Evolutionary conservation across 202 grass and related monocot genomes (phyloP).

Genomic region (Panicum virgatum): DNA sequence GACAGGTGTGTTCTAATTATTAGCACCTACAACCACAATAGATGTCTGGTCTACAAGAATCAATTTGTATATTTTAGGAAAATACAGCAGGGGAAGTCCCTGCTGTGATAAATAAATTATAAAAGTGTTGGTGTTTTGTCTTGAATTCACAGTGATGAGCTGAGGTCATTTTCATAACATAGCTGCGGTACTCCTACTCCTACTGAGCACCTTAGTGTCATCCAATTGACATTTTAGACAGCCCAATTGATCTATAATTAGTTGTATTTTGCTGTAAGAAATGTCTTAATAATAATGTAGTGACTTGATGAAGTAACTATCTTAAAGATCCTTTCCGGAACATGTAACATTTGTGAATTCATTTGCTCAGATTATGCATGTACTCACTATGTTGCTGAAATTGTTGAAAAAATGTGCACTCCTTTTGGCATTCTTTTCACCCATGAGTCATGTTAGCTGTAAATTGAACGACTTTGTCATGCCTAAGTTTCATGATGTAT

Average conservation of each 20-base stretch:
- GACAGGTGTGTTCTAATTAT: too few relatives aligned
- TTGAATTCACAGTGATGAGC: too few relatives aligned
- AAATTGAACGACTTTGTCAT: not conserved
- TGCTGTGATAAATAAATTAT: too few relatives aligned
- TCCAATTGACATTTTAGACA: too few relatives aligned
- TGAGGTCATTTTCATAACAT: constrained; percentile 2
- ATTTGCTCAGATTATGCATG: not conserved
- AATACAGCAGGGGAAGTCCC: too few relatives aligned
- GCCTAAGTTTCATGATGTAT: constrained; percentile 18
- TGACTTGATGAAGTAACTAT: not conserved
- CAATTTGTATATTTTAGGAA: too few relatives aligned
- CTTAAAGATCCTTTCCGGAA: not conserved
- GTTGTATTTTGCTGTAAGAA: too few relatives aligned
- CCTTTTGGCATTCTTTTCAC: constrained; percentile 13
- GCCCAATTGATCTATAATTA: too few relatives aligned
- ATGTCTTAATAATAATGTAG: too few relatives aligned
- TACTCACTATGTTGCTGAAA: not conserved
- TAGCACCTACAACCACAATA: too few relatives aligned
- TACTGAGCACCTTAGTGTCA: not conserved
- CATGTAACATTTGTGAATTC: not conserved
- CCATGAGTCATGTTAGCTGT: not conserved
- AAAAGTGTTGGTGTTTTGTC: too few relatives aligned
- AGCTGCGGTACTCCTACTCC: not conserved
- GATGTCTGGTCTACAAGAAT: too few relatives aligned
- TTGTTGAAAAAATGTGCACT: not conserved